Evolutionary conservation across 1,284 basidiomycete species (phyloP).

Genomic region (Sporisorium exsertum): DNA sequence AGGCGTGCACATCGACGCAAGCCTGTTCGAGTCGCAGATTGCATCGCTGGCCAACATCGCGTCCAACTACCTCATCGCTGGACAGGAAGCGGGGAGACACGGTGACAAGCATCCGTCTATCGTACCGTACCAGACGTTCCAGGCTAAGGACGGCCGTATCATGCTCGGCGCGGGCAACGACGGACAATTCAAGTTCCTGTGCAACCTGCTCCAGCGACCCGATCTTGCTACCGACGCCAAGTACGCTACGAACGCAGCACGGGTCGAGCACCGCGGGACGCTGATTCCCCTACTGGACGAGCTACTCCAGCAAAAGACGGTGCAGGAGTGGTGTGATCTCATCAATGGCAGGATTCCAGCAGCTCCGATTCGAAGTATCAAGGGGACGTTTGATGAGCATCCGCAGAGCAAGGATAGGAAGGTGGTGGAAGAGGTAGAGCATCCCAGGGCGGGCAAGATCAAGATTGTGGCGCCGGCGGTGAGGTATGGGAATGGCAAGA

Average conservation of each 20-base stretch:
- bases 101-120: slow-evolving; percentile 83
- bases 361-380: slow-evolving; percentile 83
- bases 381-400: slow-evolving; percentile 85
- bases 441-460: slow-evolving; percentile 80
- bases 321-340: slow-evolving; percentile 55
- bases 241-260: slow-evolving; percentile 74
- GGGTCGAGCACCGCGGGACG: slow-evolving; percentile 81
- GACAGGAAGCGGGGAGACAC: slow-evolving; percentile 84
- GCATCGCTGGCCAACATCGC: slow-evolving; percentile 93
- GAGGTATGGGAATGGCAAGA: slow-evolving; percentile 82
- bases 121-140: slow-evolving; percentile 61
- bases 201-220: slow-evolving; percentile 30
- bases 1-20: slow-evolving; percentile 86
- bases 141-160: slow-evolving; percentile 46
- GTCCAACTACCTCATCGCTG: slow-evolving; percentile 89
- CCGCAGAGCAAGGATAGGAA: slow-evolving; percentile 82
- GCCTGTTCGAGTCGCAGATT: slow-evolving; percentile 79
- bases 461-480: slow-evolving; percentile 89
- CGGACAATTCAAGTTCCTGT: slow-evolving; percentile 76
- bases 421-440: slow-evolving; percentile 76
- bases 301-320: slow-evolving; percentile 60
- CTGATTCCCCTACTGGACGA: slow-evolving; percentile 80
- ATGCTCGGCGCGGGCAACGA: slow-evolving; percentile 89
- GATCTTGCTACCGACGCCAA: slow-evolving; percentile 31
- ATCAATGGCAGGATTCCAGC: slow-evolving; percentile 59